These are phyloP conservation scores for Acrodontium crateriforme DNA, from an alignment of 2,329 filamentous ascomycete genomes.

Conservation along the genomic window DNA sequence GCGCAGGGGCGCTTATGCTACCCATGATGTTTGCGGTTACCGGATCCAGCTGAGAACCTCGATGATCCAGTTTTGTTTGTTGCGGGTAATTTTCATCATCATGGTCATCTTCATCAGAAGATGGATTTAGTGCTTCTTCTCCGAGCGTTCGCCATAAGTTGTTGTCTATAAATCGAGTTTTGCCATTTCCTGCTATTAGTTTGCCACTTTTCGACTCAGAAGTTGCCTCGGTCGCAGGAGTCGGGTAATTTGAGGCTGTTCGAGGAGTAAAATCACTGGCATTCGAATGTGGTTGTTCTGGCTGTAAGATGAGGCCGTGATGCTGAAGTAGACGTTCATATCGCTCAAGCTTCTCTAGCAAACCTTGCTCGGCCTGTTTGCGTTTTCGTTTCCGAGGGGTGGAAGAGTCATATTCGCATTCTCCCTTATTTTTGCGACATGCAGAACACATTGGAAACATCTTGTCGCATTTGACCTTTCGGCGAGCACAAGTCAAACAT, in stretches of 20 bases:
- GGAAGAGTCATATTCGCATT: conserved; percentile 30
- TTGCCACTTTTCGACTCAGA: conserved; percentile 4
- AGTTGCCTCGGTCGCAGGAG: not conserved
- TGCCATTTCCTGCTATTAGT: conserved; percentile 19
- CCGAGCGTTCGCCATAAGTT: conserved; percentile 18
- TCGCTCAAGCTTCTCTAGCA: conserved; percentile 24
- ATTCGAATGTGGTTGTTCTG: not conserved
- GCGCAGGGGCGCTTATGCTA: conserved; percentile 2
- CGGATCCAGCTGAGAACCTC: conserved; percentile 9
- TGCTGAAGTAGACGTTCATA: conserved; percentile 28
- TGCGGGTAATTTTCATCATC: conserved; percentile 14
- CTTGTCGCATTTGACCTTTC: conserved; percentile 30
- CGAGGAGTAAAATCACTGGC: not conserved
- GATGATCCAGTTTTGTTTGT: conserved; percentile 13
- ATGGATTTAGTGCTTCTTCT: conserved; percentile 17
- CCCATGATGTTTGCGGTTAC: conserved; percentile 15
- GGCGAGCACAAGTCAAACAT: conserved; percentile 20
- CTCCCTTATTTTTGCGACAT: conserved; percentile 21
- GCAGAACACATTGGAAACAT: conserved; percentile 20
- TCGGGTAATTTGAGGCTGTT: not conserved
- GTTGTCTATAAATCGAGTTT: conserved; percentile 31
- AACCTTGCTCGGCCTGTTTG: conserved; percentile 19
- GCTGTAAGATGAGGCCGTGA: conserved; percentile 20
- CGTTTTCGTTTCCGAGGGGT: conserved; percentile 27
- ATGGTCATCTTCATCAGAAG: conserved; percentile 15